These are phyloP conservation scores for Senna tora DNA, from an alignment of 306 rosid genomes.

Conservation along the genomic window DNA sequence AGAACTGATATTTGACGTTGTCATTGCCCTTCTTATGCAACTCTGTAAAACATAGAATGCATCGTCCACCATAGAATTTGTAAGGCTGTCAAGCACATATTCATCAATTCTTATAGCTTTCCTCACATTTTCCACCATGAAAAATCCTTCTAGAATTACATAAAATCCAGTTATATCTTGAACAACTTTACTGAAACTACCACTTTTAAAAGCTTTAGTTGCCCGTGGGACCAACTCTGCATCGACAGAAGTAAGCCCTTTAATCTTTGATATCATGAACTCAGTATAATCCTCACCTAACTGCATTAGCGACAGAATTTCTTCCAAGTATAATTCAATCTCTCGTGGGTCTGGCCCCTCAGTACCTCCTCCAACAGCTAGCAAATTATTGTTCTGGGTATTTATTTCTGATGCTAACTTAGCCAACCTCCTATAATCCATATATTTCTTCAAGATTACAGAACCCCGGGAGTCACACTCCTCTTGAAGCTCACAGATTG, in stretches of 20 bases:
- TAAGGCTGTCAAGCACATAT: slow-evolving; percentile 80
- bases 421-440: slow-evolving; percentile 83
- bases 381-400: slow-evolving; percentile 71
- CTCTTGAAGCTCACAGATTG: slow-evolving; percentile 95
- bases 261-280: slow-evolving; percentile 66
- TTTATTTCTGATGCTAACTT: slow-evolving; percentile 80
- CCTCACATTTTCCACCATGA: slow-evolving; percentile 76
- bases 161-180: slow-evolving; percentile 88
- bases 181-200: slow-evolving; percentile 64
- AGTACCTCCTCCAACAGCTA: slow-evolving; percentile 56
- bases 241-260: slow-evolving; percentile 59
- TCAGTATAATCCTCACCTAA: slow-evolving; percentile 71
- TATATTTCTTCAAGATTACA: slow-evolving; percentile 79
- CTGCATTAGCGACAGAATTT: slow-evolving; percentile 62
- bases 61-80: slow-evolving; percentile 97
- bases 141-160: slow-evolving; percentile 69
- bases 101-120: slow-evolving; percentile 69
- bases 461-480: slow-evolving; percentile 90
- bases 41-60: slow-evolving; percentile 92
- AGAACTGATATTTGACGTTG: slow-evolving; percentile 85
- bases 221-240: slow-evolving; percentile 66
- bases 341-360: slow-evolving; percentile 73
- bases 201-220: slow-evolving; percentile 64
- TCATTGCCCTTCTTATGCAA: slow-evolving; percentile 81
- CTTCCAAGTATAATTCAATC: slow-evolving; percentile 65